phyloP scores from a whole-genome alignment of 1,139 yeast species.

The Candida sanyaensis region DNA sequence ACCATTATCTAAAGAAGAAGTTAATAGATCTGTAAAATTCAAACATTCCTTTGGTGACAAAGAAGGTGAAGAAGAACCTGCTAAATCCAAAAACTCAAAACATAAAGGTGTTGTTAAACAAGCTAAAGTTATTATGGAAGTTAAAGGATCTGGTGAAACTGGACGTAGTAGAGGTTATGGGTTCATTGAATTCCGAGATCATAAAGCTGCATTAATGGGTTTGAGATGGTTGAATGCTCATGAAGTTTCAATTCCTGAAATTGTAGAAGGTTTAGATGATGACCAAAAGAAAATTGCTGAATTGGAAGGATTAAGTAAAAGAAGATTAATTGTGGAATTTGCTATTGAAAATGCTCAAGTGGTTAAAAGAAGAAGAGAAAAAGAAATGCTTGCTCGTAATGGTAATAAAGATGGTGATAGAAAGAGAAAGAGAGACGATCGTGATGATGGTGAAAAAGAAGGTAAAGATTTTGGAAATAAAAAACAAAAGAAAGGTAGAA shows the following conservation, averaged over 20 bases:
- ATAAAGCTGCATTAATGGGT: constrained; percentile 92
- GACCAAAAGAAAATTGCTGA: constrained; percentile 62
- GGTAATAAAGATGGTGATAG: constrained; percentile 20
- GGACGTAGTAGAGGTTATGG: constrained; percentile 98
- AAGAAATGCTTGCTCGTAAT: constrained; percentile 50
- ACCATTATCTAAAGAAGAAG: constrained; percentile 87
- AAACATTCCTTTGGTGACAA: constrained; percentile 43
- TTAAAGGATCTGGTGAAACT: constrained; percentile 79
- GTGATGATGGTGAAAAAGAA: constrained; percentile 20
- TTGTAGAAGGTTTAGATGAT: constrained; percentile 68
- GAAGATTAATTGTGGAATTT: constrained; percentile 90
- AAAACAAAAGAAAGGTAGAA: constrained; percentile 20
- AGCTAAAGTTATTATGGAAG: constrained; percentile 90
- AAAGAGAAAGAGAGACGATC: constrained; percentile 24
- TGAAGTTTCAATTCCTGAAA: constrained; percentile 71
- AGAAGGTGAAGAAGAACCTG: constrained; percentile 43
- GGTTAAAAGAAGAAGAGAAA: constrained; percentile 84
- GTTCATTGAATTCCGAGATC: constrained; percentile 90
- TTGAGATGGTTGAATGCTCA: constrained; percentile 97
- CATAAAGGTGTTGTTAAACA: constrained; percentile 90
- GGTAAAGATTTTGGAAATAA: constrained; percentile 15
- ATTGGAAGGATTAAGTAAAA: constrained; percentile 56
- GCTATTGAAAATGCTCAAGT: constrained; percentile 95
- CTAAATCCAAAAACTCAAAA: constrained; percentile 61
- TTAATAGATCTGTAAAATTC: constrained; percentile 71